phyloP scores from a whole-genome alignment of 2,329 filamentous ascomycete genomes.

The Chrysoporthe austroafricana region DNA sequence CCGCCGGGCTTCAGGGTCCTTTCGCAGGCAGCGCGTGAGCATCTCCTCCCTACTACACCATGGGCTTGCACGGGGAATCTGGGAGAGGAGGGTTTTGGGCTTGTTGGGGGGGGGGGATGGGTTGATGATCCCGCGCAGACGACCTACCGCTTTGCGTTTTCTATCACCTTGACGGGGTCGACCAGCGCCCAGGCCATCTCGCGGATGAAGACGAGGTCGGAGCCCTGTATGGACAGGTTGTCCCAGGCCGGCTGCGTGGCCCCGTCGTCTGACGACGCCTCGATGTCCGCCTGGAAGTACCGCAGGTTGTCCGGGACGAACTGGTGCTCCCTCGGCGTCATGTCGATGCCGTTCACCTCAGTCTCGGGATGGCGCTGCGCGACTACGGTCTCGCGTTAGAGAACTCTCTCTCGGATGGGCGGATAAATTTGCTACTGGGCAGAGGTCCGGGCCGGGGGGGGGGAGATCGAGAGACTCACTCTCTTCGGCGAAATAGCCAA shows the following conservation, averaged over 20 bases:
- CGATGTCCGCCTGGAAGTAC: conserved; percentile 62
- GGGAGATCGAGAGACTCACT: conserved; percentile 16
- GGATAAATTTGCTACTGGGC: no score
- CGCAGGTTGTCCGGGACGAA: conserved; percentile 59
- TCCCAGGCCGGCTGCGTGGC: conserved; percentile 3
- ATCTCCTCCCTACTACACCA: neutral
- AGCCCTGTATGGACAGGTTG: conserved; percentile 4
- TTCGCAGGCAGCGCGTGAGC: neutral
- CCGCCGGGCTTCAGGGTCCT: conserved; percentile 50
- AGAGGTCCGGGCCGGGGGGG: no score
- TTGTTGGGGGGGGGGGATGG: neutral
- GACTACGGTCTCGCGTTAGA: conserved; percentile 38
- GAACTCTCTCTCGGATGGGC: no score
- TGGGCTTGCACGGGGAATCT: neutral
- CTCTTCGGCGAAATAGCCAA: conserved; percentile 11
- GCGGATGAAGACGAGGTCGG: conserved; percentile 8
- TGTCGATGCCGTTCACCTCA: conserved; percentile 49
- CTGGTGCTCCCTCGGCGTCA: conserved; percentile 48
- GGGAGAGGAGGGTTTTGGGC: neutral
- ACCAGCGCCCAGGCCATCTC: conserved; percentile 9
- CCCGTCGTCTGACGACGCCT: conserved; percentile 33
- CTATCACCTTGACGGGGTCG: conserved; percentile 2
- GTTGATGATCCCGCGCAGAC: no score
- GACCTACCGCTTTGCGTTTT: conserved; percentile 9
- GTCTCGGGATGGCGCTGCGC: conserved; percentile 51